Conservation (phyloP, 2,329 filamentous ascomycete genomes). For the Sclerotinia trifoliorum region DNA sequence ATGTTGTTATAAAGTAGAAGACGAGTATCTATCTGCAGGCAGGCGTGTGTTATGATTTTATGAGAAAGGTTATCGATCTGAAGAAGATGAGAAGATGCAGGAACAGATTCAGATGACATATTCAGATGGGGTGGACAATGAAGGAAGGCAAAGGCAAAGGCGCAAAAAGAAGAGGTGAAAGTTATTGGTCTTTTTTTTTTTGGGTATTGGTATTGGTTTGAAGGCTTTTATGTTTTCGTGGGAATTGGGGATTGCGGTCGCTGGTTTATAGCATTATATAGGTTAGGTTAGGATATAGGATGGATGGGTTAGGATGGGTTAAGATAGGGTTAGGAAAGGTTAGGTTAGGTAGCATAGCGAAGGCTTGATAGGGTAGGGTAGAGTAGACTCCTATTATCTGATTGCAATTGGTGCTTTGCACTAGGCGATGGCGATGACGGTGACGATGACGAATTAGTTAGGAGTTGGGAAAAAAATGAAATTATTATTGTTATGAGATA, state of each 20-base stretch:
- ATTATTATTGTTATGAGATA: not conserved
- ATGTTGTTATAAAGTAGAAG: not conserved
- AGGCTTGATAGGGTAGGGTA: not conserved
- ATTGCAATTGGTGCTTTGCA: not conserved
- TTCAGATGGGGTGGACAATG: too few relatives aligned
- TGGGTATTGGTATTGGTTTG: too few relatives aligned
- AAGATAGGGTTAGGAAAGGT: not conserved
- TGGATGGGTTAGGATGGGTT: not conserved
- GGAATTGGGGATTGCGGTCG: too few relatives aligned
- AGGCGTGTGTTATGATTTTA: slow-evolving; percentile 8
- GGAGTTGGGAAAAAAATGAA: not conserved
- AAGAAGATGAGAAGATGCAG: not conserved
- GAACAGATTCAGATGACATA: not conserved
- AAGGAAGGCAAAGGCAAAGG: not conserved
- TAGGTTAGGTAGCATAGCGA: slow-evolving; percentile 4
- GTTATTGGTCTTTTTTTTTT: not conserved
- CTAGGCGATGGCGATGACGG: not conserved
- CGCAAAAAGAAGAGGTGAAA: not conserved
- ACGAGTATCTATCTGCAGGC: not conserved
- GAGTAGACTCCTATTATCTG: not conserved
- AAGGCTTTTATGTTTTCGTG: too few relatives aligned
- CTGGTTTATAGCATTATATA: too few relatives aligned
- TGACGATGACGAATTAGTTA: not conserved
- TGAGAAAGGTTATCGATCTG: not conserved
- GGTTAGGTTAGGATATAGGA: not conserved